Base-by-base conservation (phyloP, 2,329 filamentous ascomycete genomes). In the Claviceps arundinis region DNA sequence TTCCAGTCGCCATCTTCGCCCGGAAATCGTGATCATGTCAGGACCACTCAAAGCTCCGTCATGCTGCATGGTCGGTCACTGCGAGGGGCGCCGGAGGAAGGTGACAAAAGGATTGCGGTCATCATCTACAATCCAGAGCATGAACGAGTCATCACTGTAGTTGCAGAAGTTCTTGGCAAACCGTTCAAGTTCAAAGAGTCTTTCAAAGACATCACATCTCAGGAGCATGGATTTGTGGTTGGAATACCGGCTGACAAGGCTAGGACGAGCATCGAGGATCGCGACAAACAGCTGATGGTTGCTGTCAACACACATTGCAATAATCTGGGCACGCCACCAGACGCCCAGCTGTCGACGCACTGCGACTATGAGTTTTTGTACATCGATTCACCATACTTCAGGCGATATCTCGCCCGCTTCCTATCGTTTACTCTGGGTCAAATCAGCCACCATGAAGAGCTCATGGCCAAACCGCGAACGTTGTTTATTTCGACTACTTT, bases 281-380 rank as follows among this genome's bases (percentile, higher is more conserved):
- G 82, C 59, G 71, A 84, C 57, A 75, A 70, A 55, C 68, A 72
- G 14, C 72, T 81, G 37, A 72, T 87, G 45, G 76, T 89, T 47
- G 71, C 83, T 52, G 84, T 93, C 63, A 85, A 90, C 64, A 82
- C 85, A 24, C 85, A 91, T 64, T 87, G 84, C 62, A 80, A 89
- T 56, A 81, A 83, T 59, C 73, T 81, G 52, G 81, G 81, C 34
- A 85, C 84, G 71, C 80, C 81, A 17, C 81, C 83, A n/a, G 81
- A 87, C 58, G 65, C 77, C 41, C 65, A 73, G 46, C 74, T 89
- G 24, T 88, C 83, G 16, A 72, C 78, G 26, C 68, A 77, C 53
- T 90, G 85, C 69, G 86, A 93, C 68, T 93, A 91, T 68, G 88
- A 94, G 65, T 93, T 91, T 59, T 74, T 94, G 19, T 94, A 93